Percentiles rank a stretch among this genome's conserved stretches.
Evolutionary conservation across 257 asterid genomes (phyloP).

Genomic region (Linaria vulgaris): DNA sequence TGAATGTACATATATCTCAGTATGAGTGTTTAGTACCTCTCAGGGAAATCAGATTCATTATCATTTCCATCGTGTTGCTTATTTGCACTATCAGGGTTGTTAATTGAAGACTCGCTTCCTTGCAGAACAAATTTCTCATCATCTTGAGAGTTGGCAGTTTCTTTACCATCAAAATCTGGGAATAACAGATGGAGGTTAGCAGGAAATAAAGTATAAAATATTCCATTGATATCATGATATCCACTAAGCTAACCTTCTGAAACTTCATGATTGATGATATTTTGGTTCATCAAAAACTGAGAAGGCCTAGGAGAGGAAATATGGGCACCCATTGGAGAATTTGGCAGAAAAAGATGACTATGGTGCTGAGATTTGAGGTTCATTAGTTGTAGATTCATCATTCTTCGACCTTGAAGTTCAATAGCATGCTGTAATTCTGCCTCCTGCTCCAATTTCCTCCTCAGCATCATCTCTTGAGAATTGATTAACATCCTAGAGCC

Average conservation of each 20-base stretch:
- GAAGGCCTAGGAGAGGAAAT: conserved; percentile 47
- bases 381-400: conserved; percentile 73
- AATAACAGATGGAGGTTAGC: conserved; percentile 1
- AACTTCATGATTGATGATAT: conserved; percentile 40
- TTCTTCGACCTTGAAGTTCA: conserved; percentile 75
- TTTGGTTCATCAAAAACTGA: conserved; percentile 46
- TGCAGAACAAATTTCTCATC: conserved; percentile 38
- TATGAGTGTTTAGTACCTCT: conserved; percentile 44
- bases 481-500: conserved; percentile 69
- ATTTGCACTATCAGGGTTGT: conserved; percentile 27
- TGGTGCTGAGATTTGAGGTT: conserved; percentile 57
- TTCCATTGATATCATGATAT: too few relatives aligned
- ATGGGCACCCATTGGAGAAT: conserved; percentile 40
- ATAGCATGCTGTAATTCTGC: conserved; percentile 76
- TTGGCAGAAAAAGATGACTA: conserved; percentile 32
- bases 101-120: conserved; percentile 27
- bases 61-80: conserved; percentile 39
- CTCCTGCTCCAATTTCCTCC: conserved; percentile 77
- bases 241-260: conserved; percentile 45
- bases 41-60: conserved; percentile 42
- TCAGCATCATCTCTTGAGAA: conserved; percentile 64
- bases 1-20: background rate
- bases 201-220: background rate
- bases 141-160: conserved; percentile 30
- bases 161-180: conserved; percentile 42